phyloP scores from a whole-genome alignment of 805 yeast genomes.

The Ogataea allantospora region DNA sequence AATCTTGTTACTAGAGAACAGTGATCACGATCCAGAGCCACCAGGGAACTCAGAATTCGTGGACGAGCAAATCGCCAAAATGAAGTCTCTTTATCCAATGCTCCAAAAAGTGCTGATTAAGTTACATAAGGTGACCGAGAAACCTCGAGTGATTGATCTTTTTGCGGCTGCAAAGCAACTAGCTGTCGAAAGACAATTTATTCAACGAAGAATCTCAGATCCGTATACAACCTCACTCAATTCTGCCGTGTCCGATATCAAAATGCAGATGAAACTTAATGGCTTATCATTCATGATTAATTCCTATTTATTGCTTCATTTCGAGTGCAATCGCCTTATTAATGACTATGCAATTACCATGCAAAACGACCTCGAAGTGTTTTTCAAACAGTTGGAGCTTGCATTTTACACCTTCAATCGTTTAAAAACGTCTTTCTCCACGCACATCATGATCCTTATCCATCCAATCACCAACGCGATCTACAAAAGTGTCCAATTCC shows the following conservation, averaged over 20 bases:
- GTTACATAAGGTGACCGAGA: slow-evolving; percentile 20
- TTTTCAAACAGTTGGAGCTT: slow-evolving; percentile 7
- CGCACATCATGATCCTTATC: slow-evolving; percentile 9
- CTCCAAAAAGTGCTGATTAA: slow-evolving; percentile 22
- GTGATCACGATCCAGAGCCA: slow-evolving; percentile 19
- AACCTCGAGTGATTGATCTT: slow-evolving; percentile 27
- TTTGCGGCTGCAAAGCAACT: slow-evolving; percentile 16
- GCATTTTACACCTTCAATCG: slow-evolving; percentile 6
- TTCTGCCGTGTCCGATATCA: background rate
- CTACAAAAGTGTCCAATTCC: slow-evolving; percentile 14
- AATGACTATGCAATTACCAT: slow-evolving; percentile 6
- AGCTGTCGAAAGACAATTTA: background rate
- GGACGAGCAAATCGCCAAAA: slow-evolving; percentile 20
- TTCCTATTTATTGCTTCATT: slow-evolving; percentile 21
- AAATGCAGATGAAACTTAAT: slow-evolving; percentile 4
- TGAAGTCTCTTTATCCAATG: slow-evolving; percentile 17
- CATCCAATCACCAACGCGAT: slow-evolving; percentile 11
- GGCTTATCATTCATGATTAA: slow-evolving; percentile 17
- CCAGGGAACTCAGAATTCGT: slow-evolving; percentile 15
- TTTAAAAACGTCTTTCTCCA: slow-evolving; percentile 7
- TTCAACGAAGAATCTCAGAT: background rate
- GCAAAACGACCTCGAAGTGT: background rate
- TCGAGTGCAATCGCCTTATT: slow-evolving; percentile 12
- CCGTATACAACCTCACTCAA: background rate
- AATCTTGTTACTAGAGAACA: slow-evolving; percentile 17